Percentiles rank a stretch among this genome's conserved stretches.
Evolutionary conservation across 2,329 filamentous ascomycete genomes (phyloP).

Genomic region (Xylariaceae sp.): DNA sequence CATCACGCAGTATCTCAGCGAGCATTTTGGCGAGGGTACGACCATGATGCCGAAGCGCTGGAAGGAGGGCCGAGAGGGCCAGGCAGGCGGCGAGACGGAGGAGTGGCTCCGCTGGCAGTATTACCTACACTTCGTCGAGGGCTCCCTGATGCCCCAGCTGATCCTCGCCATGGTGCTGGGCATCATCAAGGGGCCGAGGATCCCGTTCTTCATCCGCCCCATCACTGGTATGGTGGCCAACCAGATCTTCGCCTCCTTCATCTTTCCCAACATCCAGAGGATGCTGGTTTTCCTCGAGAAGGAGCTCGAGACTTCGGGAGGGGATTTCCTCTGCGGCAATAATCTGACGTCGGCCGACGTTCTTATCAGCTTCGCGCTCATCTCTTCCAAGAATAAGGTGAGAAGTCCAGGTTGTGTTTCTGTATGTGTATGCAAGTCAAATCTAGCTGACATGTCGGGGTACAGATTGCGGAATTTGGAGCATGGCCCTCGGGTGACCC

Average conservation of each 20-base stretch:
- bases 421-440: not conserved
- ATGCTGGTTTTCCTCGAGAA: conserved; percentile 47
- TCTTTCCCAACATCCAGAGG: conserved; percentile 43
- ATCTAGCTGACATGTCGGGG: conserved; percentile 4
- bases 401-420: not conserved
- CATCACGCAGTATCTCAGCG: conserved; percentile 76
- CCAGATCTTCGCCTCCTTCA: conserved; percentile 36
- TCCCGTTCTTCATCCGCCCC: conserved; percentile 51
- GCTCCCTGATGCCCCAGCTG: conserved; percentile 54
- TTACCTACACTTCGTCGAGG: conserved; percentile 80
- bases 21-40: conserved; percentile 48
- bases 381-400: conserved; percentile 36
- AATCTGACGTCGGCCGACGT: conserved; percentile 48
- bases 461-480: conserved; percentile 35
- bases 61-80: conserved; percentile 52
- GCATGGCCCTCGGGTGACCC: conserved; percentile 38
- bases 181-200: conserved; percentile 37
- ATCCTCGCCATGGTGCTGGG: conserved; percentile 21
- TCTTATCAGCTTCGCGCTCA: conserved; percentile 47
- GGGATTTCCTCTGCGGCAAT: conserved; percentile 45
- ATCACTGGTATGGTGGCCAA: conserved; percentile 43
- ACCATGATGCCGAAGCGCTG: conserved; percentile 48
- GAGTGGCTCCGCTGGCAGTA: conserved; percentile 58
- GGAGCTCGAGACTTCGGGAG: conserved; percentile 40
- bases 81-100: conserved; percentile 56